phyloP scores from a whole-genome alignment of 208 protist genomes.

The Leishmania turanica region DNA sequence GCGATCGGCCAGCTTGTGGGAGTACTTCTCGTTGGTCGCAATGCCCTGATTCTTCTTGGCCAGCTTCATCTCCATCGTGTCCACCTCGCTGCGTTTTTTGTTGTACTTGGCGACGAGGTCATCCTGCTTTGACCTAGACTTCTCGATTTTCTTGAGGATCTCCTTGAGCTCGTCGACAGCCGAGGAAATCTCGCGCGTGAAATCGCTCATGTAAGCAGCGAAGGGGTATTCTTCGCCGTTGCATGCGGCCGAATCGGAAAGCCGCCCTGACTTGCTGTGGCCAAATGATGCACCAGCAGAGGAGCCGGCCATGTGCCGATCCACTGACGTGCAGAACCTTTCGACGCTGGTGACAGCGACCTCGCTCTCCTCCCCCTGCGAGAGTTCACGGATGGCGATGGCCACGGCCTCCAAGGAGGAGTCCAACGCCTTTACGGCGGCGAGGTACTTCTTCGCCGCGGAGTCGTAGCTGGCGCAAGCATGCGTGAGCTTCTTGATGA shows the following conservation, averaged over 20 bases:
- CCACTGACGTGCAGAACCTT: constrained; percentile 46
- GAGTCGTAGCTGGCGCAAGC: constrained; percentile 52
- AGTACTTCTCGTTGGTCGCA: constrained; percentile 45
- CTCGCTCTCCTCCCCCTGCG: constrained; percentile 41
- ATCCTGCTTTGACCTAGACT: constrained; percentile 28
- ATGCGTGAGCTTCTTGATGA: constrained; percentile 60
- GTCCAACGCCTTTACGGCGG: constrained; percentile 61
- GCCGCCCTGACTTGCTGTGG: constrained; percentile 8
- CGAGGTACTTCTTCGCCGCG: constrained; percentile 59
- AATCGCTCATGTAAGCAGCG: constrained; percentile 59
- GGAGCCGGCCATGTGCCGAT: constrained; percentile 36
- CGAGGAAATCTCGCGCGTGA: constrained; percentile 38
- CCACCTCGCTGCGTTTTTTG: constrained; percentile 36
- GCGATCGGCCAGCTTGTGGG: constrained; percentile 42
- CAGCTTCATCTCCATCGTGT: constrained; percentile 49
- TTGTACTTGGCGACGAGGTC: constrained; percentile 40
- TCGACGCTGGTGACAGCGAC: constrained; percentile 26
- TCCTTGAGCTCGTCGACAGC: constrained; percentile 39
- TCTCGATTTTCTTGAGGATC: constrained; percentile 23
- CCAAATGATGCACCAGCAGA: neutral
- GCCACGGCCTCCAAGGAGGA: constrained; percentile 49
- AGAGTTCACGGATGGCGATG: constrained; percentile 57
- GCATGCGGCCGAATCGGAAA: neutral
- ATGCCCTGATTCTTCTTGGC: constrained; percentile 72
- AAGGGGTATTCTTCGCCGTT: constrained; percentile 33